Percentiles rank a stretch among this genome's conserved stretches.
Evolutionary conservation across 805 yeast species (phyloP).

Genomic region (Schizosaccharomyces osmophilus): DNA sequence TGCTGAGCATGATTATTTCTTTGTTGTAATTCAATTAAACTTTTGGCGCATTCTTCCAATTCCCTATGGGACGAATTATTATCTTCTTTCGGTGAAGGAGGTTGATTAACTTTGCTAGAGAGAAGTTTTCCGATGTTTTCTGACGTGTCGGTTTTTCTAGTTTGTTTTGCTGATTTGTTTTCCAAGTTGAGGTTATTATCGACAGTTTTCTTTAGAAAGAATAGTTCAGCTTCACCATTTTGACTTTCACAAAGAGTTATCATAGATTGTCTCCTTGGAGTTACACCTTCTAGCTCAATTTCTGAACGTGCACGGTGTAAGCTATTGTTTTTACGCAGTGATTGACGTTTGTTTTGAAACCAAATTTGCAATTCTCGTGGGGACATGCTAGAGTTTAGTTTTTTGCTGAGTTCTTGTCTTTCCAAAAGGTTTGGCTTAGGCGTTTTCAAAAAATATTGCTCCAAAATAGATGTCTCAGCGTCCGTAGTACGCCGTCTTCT

Average conservation of each 20-base stretch:
- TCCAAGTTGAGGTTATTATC: no score
- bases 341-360: conserved; percentile 60
- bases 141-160: background rate
- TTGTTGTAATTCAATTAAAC: background rate
- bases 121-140: background rate
- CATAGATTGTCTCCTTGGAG: background rate
- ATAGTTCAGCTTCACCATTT: background rate
- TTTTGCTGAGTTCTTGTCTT: conserved; percentile 33
- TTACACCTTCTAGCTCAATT: no score
- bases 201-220: background rate
- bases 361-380: conserved; percentile 73
- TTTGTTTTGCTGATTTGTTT: no score
- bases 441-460: background rate
- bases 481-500: conserved; percentile 2
- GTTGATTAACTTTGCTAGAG: background rate
- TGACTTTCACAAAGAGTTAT: background rate
- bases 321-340: conserved; percentile 6
- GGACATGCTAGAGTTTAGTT: conserved; percentile 51
- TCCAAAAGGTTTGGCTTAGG: background rate
- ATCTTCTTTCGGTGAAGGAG: background rate
- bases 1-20: background rate
- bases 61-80: background rate
- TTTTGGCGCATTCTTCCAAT: background rate
- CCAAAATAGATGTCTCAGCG: background rate
- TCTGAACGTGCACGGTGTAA: background rate